These are phyloP conservation scores for Globisporangium barbulae DNA, from an alignment of 352 stramenopile species.

Conservation along the genomic window DNA sequence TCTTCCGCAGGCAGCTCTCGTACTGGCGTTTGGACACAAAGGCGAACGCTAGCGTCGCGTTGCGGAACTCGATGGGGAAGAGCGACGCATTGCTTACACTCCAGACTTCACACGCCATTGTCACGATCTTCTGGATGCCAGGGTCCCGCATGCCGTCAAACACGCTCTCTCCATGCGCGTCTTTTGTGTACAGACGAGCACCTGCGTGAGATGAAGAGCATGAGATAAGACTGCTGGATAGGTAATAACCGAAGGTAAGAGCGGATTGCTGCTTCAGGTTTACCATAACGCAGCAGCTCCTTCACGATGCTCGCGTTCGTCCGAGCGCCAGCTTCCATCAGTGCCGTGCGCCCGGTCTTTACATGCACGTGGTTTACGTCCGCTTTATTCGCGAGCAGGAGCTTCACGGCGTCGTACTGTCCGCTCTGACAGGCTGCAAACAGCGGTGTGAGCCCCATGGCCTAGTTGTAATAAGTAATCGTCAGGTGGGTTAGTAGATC, in stretches of 20 bases:
- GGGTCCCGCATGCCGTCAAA: constrained; percentile 42
- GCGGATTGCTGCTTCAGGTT: background rate
- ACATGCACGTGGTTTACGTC: constrained; percentile 51
- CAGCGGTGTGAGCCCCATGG: constrained; percentile 66
- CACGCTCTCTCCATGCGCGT: constrained; percentile 43
- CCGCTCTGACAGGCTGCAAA: constrained; percentile 50
- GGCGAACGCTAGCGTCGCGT: constrained; percentile 30
- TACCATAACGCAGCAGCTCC: constrained; percentile 61
- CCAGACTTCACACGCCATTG: constrained; percentile 37
- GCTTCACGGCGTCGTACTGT: constrained; percentile 39
- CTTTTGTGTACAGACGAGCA: constrained; percentile 34
- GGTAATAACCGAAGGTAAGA: background rate
- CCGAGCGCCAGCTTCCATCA: constrained; percentile 61
- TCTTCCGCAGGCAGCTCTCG: constrained; percentile 15
- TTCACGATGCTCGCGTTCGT: constrained; percentile 35
- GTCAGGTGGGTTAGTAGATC: background rate
- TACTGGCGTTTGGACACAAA: constrained; percentile 39
- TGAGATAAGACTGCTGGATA: background rate
- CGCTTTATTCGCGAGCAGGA: constrained; percentile 41
- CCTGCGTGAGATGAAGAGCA: constrained; percentile 18
- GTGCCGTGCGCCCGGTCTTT: constrained; percentile 46
- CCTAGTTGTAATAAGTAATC: constrained; percentile 22
- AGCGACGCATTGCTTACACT: constrained; percentile 28
- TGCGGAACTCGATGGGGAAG: constrained; percentile 48
- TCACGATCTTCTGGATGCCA: constrained; percentile 28